Evolutionary conservation across 2,329 filamentous ascomycete species (phyloP).

Genomic region (Neopestalotiopsis clavispora): DNA sequence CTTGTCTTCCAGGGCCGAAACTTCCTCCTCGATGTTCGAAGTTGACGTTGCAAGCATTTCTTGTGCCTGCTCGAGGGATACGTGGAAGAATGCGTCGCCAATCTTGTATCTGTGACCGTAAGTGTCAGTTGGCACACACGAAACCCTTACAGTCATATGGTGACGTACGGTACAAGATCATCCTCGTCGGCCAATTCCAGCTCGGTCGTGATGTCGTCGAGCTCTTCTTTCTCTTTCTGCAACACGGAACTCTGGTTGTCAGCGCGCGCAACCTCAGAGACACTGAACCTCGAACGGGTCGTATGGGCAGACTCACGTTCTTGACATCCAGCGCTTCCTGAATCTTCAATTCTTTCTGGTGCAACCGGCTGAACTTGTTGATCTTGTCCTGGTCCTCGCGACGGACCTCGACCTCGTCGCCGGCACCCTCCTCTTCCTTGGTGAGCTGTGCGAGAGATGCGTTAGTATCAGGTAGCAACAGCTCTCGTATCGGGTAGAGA

Average conservation of each 20-base stretch:
- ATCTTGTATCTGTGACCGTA: constrained; percentile 83
- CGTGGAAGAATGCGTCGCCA: constrained; percentile 90
- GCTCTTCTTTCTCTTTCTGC: constrained; percentile 97
- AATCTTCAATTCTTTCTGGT: constrained; percentile 80
- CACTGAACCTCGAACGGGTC: neutral
- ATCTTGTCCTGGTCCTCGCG: constrained; percentile 99
- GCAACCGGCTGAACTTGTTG: constrained; percentile 94
- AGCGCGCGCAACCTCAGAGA: neutral
- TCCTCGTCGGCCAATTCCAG: constrained; percentile 96
- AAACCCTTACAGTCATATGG: neutral
- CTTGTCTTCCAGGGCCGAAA: constrained; percentile 77
- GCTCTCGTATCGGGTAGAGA: neutral
- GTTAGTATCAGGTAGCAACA: neutral
- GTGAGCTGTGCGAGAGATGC: constrained; percentile 67
- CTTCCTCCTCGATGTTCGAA: constrained; percentile 76
- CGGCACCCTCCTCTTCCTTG: constrained; percentile 85
- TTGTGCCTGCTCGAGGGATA: constrained; percentile 84
- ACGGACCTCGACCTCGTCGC: constrained; percentile 89
- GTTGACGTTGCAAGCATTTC: constrained; percentile 78
- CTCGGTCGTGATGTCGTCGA: constrained; percentile 90
- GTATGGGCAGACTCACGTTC: constrained; percentile 59
- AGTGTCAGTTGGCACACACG: neutral
- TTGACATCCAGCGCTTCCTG: constrained; percentile 83
- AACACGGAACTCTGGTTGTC: constrained; percentile 21
- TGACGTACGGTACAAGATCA: constrained; percentile 83